Base-by-base conservation (phyloP, 2,329 filamentous ascomycete species). In the Stagonosporopsis vannaccii region DNA sequence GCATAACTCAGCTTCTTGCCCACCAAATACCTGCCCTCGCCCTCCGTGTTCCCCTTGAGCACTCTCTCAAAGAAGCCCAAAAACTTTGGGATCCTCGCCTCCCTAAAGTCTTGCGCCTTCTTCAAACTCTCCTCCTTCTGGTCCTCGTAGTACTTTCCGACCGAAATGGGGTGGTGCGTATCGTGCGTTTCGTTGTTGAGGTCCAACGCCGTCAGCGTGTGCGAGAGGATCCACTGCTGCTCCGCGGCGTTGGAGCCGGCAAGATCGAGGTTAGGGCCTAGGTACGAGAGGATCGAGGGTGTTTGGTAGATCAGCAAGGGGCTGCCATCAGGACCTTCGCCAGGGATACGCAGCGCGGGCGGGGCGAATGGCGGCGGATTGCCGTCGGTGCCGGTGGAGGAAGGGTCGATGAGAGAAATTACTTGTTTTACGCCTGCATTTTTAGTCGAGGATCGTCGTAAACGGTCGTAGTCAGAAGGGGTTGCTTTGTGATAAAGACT, bases 161-260 rank as follows among this genome's bases (percentile, higher is more conserved):
- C 69, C 1, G 84, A 81, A 47, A 91, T 78, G 1, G 90, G 90
- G 68, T 94, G 90, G 71, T 94, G 90, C 23, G 85, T 87, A 65
- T 93, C 89, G 70, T 93, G 90, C 0, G 85, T 74, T 76, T 93
- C 90, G 62, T 88, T 87, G 67, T 84, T 85, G 42, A 93, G 74
- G 66, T 94, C 90, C 17, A 93, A 75, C 1, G 89, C 87, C 3
- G 90, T 92, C 56, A 92, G 75, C 0, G 83, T 80, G 25, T 92
- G 81, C 43, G 80, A 81, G 55, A 90, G 86, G 59, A 91, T 78
- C 51, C 83, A 81, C 60, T 84, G 87, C 41, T 84, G 73, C 4
- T 78, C 84, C 2, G 69, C 65, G 46, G 80, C 78, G 49, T 80
- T 81, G 1, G 79, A 77, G 3, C 81, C 80, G 0, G 80, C 82